Base-by-base conservation (phyloP, 2,329 filamentous ascomycete species). In the Ceratocystis papillata region DNA sequence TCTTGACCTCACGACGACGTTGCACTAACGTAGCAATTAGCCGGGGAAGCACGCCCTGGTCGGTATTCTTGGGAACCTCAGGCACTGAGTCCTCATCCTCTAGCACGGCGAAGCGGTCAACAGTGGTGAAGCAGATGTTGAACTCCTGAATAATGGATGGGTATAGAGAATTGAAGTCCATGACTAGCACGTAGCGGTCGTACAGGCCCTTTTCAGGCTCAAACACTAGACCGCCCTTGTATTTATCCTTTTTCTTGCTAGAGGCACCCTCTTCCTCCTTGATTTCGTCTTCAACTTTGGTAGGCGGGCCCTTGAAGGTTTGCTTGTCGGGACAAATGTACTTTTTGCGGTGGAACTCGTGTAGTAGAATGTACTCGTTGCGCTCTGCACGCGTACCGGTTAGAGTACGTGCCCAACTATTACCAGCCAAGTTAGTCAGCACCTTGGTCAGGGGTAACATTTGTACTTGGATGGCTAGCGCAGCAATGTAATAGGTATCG, bases 131-230 rank as follows among this genome's bases (percentile, higher is more conserved):
- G 79, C 95, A 99, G 71, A 99, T 99, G 76, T 99, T 99, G 79
- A 87, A 99, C 81, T 99, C 95, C 73, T 99, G 95, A 69, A 99
- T 99, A 73, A 99, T 97, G 73, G 90, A 96, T 41, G 94, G 94
- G 72, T 99, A 99, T 69, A 99, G 80, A 72, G 92, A 96, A 82
- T 99, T 99, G 80, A 99, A 99, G 80, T 99, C 94, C 95, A 99
- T 99, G 76, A 99, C 95, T 66, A 99, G 83, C 65, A 99, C 89
- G 75, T 95, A 96, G 77, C 95, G 96, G 81, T 99, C 94, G 73
- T 99, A 99, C 3, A 99, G 82, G 20, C 95, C 94, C 76, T 93
- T 96, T 75, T 97, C 92, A 3, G 94, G 94, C 75, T 99, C 94
- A 71, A 99, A 97, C 67, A 99, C 94, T 41, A 99, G 85, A 80